Evolutionary conservation across 305 asterid genomes (phyloP), one percentile per base, ranked within the genome.

Genomic region (Rubia peregrina): DNA sequence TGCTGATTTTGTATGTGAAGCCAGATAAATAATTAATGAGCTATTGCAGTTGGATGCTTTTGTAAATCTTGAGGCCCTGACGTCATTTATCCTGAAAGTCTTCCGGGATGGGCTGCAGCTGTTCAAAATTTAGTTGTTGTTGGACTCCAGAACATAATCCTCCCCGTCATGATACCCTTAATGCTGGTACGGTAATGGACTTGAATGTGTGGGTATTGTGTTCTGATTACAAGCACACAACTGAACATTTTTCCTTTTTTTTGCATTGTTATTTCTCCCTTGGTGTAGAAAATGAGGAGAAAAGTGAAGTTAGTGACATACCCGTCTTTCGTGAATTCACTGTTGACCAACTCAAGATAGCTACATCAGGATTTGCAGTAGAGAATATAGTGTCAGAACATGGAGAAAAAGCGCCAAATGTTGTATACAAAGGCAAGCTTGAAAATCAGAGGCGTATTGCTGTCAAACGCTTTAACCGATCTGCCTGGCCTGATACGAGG

Each of bases 401-500:
- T 69, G 98, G 98, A 61, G 96, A 92, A 82, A 92, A 92, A 77
- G 98, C 98, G 30, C 98, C 96, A 24, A 92, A 92, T 81, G 91
- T 92, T 72, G 98, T 92, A 77, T 92, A 88, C 76, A 89, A 90
- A 78, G 98, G 96, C 62, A 88, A 85, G 80, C 75, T 89, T 85
- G 95, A 89, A 36, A 89, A 89, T 75, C 96, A 88, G 75, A 82
- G 84, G 83, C 73, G 88, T 26, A 78, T 92, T 74, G 98, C 95
- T 71, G 94, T 92, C 76, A 92, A 92, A 74, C 90, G 95, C 68
- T 92, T 92, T 75, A 92, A 86, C 66, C 40, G 21, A 33, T 61
- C 21, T 7, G 66, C 66, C 1, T 61, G 66, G 64, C 64, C 64
- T 30, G 64, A 60, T 13, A 24, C 64, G 1, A 0, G 38, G 24